Base-by-base conservation (phyloP, 306 rosid species). In the Erythrophleum fordii region DNA sequence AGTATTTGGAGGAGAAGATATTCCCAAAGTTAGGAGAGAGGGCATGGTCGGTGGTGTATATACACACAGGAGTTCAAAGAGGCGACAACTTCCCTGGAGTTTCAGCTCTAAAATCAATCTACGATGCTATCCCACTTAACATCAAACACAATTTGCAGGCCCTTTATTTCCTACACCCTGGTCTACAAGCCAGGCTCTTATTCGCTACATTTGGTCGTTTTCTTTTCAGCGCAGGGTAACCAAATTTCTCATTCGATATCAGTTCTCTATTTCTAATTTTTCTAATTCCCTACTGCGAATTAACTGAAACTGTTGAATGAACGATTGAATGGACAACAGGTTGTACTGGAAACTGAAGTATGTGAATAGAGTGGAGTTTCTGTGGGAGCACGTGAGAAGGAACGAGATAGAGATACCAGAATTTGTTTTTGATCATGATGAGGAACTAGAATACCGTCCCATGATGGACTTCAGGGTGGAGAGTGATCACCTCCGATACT, bases 321-420 rank as follows among this genome's bases (percentile, higher is more conserved):
- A 10, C 5, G 8, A 39, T 5, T 39, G 26, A 11, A 22, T n/a
- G n/a, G 34, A 31, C 2, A 26, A 35, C 25, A 64, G 69, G 46
- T 18, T 64, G 25, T 64, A 64, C 45, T 14, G 41, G 26, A 64
- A 64, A 18, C 13, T 64, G 6, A 64, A 64, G 69, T 64, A 64
- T 18, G 69, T 34, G 45, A 11, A 64, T 8, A 64, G 69, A 34
- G 23, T 64, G 46, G 69, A 64, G 25, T 64, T 64, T 5, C 69
- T 64, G 69, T 34, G 25, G 69, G 69, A 64, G 69, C 69, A 65
- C 71, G 71, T 37, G 71, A 37, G 29, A 1, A 65, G 71, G 71
- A n/a, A 4, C 16, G 71, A 65, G 17, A 65, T 37, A 4, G 42
- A 65, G 48, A 37, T 65, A 10, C 71, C 71, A 5, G 48, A 34